Conservation (phyloP, 805 yeast genomes). For the Tetrapisispora taiwanensis region DNA sequence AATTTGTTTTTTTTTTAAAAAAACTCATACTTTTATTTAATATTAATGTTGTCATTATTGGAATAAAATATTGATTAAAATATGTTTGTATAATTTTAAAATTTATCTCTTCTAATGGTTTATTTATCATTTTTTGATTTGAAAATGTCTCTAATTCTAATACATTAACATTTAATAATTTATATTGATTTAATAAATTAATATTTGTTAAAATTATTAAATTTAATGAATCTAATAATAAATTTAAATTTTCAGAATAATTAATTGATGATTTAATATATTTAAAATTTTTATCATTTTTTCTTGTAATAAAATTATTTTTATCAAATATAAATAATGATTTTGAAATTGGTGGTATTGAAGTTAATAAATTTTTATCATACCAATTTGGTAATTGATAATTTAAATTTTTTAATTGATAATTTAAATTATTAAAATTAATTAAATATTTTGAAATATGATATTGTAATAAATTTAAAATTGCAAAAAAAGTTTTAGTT, state of each 20-base stretch:
- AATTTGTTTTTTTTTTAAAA: not conserved
- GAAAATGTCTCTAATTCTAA: not conserved
- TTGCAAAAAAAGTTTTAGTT: constrained; percentile 19
- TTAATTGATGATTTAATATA: not conserved
- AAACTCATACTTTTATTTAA: constrained; percentile 15
- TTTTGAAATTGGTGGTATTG: constrained; percentile 26
- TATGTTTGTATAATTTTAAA: constrained; percentile 16
- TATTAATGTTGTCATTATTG: constrained; percentile 13
- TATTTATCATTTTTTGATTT: not conserved
- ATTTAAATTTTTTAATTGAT: constrained; percentile 6
- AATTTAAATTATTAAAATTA: constrained; percentile 9
- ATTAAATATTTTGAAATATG: constrained; percentile 16
- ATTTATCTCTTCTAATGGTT: constrained; percentile 6
- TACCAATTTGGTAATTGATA: constrained; percentile 21
- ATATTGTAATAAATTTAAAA: constrained; percentile 20
- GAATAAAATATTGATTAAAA: constrained; percentile 17
- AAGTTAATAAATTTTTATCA: constrained; percentile 14
- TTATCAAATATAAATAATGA: constrained; percentile 21
- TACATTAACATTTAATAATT: constrained; percentile 8
- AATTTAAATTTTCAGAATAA: constrained; percentile 4
- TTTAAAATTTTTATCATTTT: not conserved
- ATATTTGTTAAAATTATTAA: constrained; percentile 9
- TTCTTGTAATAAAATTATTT: not conserved
- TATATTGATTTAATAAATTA: constrained; percentile 13
- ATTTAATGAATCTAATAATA: constrained; percentile 13